Percentiles rank a stretch among this genome's conserved stretches.
Evolutionary conservation across 208 protist species (phyloP).

Genomic region (Acanthamoeba castellanii): DNA sequence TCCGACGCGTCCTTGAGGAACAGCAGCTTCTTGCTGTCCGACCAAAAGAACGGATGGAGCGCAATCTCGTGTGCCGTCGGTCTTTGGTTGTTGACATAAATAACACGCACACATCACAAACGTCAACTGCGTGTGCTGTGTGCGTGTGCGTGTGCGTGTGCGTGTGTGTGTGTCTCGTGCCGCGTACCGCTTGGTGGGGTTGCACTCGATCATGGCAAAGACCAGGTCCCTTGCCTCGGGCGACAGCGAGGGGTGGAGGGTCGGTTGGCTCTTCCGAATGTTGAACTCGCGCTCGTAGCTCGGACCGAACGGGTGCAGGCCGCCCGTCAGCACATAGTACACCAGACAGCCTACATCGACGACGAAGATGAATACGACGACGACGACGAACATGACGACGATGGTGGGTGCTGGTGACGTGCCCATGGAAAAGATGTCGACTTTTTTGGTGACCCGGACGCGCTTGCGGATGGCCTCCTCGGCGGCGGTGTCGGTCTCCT

Average conservation of each 20-base stretch:
- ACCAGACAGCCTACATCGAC: constrained; percentile 70
- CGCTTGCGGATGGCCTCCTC: neutral
- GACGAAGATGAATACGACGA: neutral
- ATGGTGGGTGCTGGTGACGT: too few species aligned
- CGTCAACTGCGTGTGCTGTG: too few species aligned
- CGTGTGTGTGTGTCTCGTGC: constrained; percentile 11
- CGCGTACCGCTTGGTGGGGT: constrained; percentile 43
- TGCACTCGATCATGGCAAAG: neutral
- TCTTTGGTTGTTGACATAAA: neutral
- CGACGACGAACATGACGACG: too few species aligned
- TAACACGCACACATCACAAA: neutral
- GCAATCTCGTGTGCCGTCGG: constrained; percentile 16
- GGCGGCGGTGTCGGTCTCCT: neutral
- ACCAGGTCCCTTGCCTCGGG: constrained; percentile 35
- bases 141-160: too few species aligned
- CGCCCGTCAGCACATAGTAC: constrained; percentile 79
- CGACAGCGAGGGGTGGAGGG: neutral
- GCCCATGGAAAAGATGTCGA: constrained; percentile 78
- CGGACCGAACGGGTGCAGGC: constrained; percentile 80
- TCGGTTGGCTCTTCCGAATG: constrained; percentile 76
- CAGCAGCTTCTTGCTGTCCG: constrained; percentile 40
- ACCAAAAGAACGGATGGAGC: constrained; percentile 50
- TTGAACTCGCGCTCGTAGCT: constrained; percentile 76
- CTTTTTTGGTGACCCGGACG: constrained; percentile 67
- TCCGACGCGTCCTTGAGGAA: constrained; percentile 58